A percentile compares a stretch with the other conserved stretches of the same genome.
Evolutionary conservation across 805 yeast genomes (phyloP).

Genomic region (Pichia heedii): DNA sequence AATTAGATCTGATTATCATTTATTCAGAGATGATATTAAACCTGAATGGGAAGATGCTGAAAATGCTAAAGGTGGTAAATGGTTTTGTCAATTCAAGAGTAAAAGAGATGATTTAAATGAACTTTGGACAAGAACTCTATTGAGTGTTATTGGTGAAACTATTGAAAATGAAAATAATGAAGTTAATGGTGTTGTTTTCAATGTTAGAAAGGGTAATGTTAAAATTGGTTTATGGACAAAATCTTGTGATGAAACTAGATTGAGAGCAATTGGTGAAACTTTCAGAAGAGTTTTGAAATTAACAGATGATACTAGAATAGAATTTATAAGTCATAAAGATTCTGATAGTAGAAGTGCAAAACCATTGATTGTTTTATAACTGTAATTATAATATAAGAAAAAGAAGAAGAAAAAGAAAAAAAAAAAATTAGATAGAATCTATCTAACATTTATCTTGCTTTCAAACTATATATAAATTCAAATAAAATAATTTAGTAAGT

Average conservation of each 20-base stretch:
- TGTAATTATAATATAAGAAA: background rate
- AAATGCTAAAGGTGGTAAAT: conserved; percentile 89
- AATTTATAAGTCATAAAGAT: conserved; percentile 65
- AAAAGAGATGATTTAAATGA: conserved; percentile 65
- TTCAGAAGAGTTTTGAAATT: conserved; percentile 80
- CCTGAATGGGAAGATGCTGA: conserved; percentile 98
- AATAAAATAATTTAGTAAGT: background rate
- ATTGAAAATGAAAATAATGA: conserved; percentile 70
- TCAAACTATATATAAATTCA: background rate
- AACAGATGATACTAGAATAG: conserved; percentile 65
- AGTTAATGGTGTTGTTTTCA: conserved; percentile 90
- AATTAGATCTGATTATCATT: conserved; percentile 84
- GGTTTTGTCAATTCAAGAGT: conserved; percentile 71
- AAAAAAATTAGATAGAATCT: too few species aligned
- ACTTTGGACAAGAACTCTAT: conserved; percentile 82
- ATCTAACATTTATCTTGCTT: background rate
- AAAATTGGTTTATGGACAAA: conserved; percentile 93
- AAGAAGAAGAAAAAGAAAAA: too few species aligned
- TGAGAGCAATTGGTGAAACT: conserved; percentile 72
- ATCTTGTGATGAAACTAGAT: conserved; percentile 53
- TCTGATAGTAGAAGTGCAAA: conserved; percentile 24
- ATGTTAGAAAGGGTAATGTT: conserved; percentile 72
- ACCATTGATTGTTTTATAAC: conserved; percentile 18
- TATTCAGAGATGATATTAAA: conserved; percentile 86
- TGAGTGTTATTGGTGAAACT: conserved; percentile 92